A percentile compares a stretch with the other conserved stretches of the same genome.
phyloP scores from a whole-genome alignment of 192 early-diverging fungal species.

The Coemansia umbellata region DNA sequence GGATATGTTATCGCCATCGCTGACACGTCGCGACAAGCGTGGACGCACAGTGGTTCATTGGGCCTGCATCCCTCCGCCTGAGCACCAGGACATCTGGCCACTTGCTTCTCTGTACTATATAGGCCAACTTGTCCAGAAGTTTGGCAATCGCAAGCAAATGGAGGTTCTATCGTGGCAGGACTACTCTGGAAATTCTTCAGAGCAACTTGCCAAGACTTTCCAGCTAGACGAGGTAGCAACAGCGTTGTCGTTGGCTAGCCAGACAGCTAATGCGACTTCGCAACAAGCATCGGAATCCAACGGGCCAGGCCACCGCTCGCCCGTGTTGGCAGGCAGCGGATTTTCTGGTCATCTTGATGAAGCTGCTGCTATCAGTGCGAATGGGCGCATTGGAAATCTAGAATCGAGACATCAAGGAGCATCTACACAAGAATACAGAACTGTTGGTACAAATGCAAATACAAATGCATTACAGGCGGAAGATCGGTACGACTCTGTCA shows the following conservation, averaged over 20 bases:
- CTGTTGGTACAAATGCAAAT: no score
- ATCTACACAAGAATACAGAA: neutral
- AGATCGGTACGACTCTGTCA: conserved; percentile 20
- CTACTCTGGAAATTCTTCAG: conserved; percentile 23
- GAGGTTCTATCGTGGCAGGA: conserved; percentile 29
- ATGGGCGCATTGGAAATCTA: no score
- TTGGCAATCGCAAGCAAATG: conserved; percentile 2
- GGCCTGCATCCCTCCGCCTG: conserved; percentile 15
- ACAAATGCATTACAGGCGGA: neutral
- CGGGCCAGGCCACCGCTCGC: no score
- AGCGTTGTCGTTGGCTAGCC: neutral
- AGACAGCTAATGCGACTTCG: neutral
- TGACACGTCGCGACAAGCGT: conserved; percentile 22
- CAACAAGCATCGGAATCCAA: neutral
- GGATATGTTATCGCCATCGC: conserved; percentile 12
- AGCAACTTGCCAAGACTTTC: conserved; percentile 7
- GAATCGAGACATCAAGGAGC: no score
- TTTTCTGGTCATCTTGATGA: no score
- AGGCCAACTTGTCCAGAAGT: conserved; percentile 1
- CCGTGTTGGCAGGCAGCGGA: neutral
- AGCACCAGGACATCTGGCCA: conserved; percentile 3
- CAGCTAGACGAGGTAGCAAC: neutral
- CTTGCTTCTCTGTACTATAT: conserved; percentile 20
- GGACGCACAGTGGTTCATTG: conserved; percentile 44
- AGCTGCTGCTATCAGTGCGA: no score